Percentiles rank a stretch among this genome's conserved stretches.
phyloP scores from a whole-genome alignment of 306 rosid genomes.

The Lathyrus aphaca region DNA sequence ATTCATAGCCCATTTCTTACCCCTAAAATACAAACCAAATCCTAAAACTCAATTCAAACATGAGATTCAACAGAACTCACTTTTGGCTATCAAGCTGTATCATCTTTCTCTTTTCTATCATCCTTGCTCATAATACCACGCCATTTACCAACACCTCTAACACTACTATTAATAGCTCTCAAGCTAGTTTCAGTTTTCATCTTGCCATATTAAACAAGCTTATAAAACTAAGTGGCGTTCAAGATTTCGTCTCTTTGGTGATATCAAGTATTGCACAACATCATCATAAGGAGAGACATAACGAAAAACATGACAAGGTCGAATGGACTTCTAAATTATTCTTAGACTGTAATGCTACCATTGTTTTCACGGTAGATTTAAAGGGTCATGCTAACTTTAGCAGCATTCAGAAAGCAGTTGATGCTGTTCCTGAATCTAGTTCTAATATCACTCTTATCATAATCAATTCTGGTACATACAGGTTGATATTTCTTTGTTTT shows the following conservation, averaged over 20 bases:
- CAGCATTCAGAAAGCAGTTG: slow-evolving; percentile 71
- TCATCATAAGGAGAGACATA: slow-evolving; percentile 31
- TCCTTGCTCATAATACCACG: slow-evolving; percentile 34
- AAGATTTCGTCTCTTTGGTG: slow-evolving; percentile 46
- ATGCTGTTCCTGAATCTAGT: slow-evolving; percentile 67
- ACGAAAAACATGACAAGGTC: slow-evolving; percentile 44
- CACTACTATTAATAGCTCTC: slow-evolving; percentile 22
- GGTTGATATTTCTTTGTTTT: slow-evolving; percentile 26
- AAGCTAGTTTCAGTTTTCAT: slow-evolving; percentile 29
- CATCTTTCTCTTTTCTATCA: slow-evolving; percentile 51
- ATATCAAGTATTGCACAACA: slow-evolving; percentile 42
- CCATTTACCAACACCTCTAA: slow-evolving; percentile 32
- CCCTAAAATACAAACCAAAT: slow-evolving; percentile 32
- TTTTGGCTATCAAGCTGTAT: slow-evolving; percentile 54
- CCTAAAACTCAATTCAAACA: slow-evolving; percentile 29
- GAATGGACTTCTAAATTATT: slow-evolving; percentile 54
- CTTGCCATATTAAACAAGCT: slow-evolving; percentile 41
- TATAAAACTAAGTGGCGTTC: slow-evolving; percentile 43
- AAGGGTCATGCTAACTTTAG: slow-evolving; percentile 68
- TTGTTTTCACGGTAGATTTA: slow-evolving; percentile 60
- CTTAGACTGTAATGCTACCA: slow-evolving; percentile 52
- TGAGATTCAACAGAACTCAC: slow-evolving; percentile 52
- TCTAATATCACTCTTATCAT: slow-evolving; percentile 57
- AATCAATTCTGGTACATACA: slow-evolving; percentile 53
- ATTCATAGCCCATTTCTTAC: slow-evolving; percentile 33